These are phyloP conservation scores for Dactylellina parvicollis DNA, from an alignment of 2,329 filamentous ascomycete genomes.

Conservation along the genomic window DNA sequence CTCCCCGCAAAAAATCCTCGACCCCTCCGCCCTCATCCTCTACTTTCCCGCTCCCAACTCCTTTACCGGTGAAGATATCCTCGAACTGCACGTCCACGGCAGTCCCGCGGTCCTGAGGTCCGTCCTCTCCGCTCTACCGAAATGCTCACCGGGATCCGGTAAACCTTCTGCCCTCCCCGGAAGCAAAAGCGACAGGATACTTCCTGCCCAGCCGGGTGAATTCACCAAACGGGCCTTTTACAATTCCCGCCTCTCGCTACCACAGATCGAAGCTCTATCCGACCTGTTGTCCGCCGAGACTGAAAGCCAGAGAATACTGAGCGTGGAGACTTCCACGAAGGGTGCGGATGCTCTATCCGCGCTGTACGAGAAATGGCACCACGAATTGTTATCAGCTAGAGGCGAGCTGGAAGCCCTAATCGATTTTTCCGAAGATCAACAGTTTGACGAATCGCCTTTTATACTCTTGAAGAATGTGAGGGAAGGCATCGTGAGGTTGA, in stretches of 20 bases:
- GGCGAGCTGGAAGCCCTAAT: slow-evolving; percentile 95
- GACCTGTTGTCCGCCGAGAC: slow-evolving; percentile 77
- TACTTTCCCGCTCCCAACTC: slow-evolving; percentile 84
- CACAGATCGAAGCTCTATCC: slow-evolving; percentile 77
- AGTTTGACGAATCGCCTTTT: slow-evolving; percentile 87
- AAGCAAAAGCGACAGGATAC: slow-evolving; percentile 65
- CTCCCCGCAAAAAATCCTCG: slow-evolving; percentile 66
- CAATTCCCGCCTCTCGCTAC: slow-evolving; percentile 83
- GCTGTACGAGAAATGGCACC: slow-evolving; percentile 85
- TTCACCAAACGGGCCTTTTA: slow-evolving; percentile 93
- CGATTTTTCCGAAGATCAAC: slow-evolving; percentile 96
- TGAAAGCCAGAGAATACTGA: slow-evolving; percentile 89
- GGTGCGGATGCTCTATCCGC: slow-evolving; percentile 74
- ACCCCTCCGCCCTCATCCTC: slow-evolving; percentile 81
- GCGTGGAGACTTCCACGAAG: slow-evolving; percentile 68
- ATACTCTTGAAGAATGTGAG: slow-evolving; percentile 77
- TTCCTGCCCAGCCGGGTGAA: slow-evolving; percentile 93
- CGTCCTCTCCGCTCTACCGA: slow-evolving; percentile 79
- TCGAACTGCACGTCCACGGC: slow-evolving; percentile 95
- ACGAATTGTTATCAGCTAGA: slow-evolving; percentile 78
- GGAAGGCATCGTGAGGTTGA: slow-evolving; percentile 70
- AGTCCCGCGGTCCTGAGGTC: slow-evolving; percentile 88
- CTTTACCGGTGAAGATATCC: slow-evolving; percentile 88
- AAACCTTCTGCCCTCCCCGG: not conserved
- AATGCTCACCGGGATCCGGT: slow-evolving; percentile 61